Evolutionary conservation across 257 asterid species (phyloP).

Genomic region (Penstemon barbatus): DNA sequence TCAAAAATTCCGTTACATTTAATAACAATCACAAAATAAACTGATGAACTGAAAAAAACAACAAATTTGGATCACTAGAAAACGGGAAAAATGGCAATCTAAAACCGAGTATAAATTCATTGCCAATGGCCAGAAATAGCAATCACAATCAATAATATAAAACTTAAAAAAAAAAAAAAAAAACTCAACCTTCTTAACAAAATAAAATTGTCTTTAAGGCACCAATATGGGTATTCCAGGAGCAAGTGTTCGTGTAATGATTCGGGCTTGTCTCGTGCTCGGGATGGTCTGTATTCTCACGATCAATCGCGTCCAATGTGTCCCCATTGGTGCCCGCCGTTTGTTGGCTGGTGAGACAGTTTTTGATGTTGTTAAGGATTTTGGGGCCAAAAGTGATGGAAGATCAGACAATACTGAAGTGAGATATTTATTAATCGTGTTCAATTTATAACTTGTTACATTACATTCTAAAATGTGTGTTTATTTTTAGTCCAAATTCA

Average conservation of each 20-base stretch:
- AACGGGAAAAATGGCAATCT: background rate
- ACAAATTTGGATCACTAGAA: slow-evolving; percentile 14
- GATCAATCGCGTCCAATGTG: slow-evolving; percentile 27
- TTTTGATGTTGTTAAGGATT: slow-evolving; percentile 53
- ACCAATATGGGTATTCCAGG: slow-evolving; percentile 25
- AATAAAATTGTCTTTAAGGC: slow-evolving; percentile 23
- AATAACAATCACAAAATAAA: slow-evolving; percentile 5
- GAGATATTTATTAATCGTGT: background rate
- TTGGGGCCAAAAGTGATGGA: slow-evolving; percentile 60
- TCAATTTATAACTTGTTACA: too few relatives aligned
- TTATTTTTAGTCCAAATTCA: too few relatives aligned
- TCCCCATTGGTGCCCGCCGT: slow-evolving; percentile 26
- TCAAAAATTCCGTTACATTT: background rate
- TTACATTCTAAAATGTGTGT: too few relatives aligned
- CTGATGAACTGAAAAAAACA: slow-evolving; percentile 21
- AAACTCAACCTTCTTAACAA: background rate
- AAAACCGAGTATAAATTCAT: slow-evolving; percentile 3
- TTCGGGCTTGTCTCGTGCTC: slow-evolving; percentile 16
- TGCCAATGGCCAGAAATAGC: background rate
- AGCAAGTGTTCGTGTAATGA: background rate
- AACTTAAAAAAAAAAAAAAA: background rate
- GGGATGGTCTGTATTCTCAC: slow-evolving; percentile 32
- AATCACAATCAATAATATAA: background rate
- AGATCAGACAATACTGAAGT: slow-evolving; percentile 43
- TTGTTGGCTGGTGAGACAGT: slow-evolving; percentile 41